A percentile compares a stretch with the other conserved stretches of the same genome.
phyloP scores from a whole-genome alignment of 139 green algal genomes.

The Coelastrella sp. region DNA sequence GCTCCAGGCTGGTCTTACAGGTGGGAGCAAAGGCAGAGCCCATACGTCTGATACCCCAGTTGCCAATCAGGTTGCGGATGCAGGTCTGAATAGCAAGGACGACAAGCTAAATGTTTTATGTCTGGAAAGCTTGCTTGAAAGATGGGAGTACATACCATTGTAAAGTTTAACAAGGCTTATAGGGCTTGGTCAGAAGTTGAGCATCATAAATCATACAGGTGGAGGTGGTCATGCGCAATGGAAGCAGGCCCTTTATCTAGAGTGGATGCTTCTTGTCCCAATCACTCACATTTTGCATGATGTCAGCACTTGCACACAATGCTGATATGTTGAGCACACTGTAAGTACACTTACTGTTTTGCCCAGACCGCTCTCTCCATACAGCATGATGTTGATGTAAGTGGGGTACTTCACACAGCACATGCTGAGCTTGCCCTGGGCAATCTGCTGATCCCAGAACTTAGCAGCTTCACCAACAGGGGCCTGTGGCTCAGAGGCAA shows the following conservation, averaged over 20 bases:
- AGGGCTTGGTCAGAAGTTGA: too few relatives aligned
- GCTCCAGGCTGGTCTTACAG: conserved; percentile 11
- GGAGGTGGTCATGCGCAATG: too few relatives aligned
- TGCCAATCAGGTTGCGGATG: conserved; percentile 21
- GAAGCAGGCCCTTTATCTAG: too few relatives aligned
- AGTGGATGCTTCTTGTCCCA: too few relatives aligned
- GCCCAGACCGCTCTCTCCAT: conserved; percentile 30
- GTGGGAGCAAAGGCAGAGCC: background rate
- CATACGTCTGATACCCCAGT: background rate
- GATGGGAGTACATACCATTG: too few relatives aligned
- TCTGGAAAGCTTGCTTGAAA: too few relatives aligned
- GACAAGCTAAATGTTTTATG: background rate
- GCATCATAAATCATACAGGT: too few relatives aligned
- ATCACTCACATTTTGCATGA: too few relatives aligned
- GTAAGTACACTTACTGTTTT: conserved; percentile 3
- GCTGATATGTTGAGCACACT: background rate
- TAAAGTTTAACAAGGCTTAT: too few relatives aligned
- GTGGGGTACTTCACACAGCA: background rate
- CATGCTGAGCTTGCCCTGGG: background rate
- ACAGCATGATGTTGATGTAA: conserved; percentile 36
- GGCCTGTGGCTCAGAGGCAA: background rate
- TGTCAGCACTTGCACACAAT: background rate
- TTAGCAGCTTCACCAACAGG: background rate
- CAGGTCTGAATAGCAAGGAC: background rate
- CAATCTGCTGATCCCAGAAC: background rate